Evolutionary conservation across 164 flowering plant genomes (phyloP), one percentile per base, ranked within the genome.

Genomic region (Annona cherimola): DNA sequence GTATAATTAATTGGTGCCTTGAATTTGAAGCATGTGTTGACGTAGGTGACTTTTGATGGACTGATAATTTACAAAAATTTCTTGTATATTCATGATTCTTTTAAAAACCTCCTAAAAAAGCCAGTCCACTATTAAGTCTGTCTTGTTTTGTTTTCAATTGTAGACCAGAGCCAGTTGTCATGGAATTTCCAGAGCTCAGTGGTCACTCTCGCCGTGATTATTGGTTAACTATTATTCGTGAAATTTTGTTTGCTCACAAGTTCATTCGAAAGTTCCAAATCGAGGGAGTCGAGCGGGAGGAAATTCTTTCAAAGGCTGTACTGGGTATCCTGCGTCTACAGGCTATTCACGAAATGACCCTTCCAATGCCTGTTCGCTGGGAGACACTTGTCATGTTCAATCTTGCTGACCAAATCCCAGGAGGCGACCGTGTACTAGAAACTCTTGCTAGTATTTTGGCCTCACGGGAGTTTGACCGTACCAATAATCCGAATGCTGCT

Each of bases 111-210:
- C 9, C 14, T 7, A 50, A 50, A 1, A 9, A 16, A 26, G 35
- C 35, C 35, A 26, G 35, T 26, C 14, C 14, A 50, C 57, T 16
- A 16, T 50, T 50, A 50, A 50, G 57, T 16, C 9, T 8, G 14
- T 50, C 57, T 50, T 62, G 65, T 14, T 78, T 63, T 57, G 61
- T 4, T 76, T 77, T 75, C 61, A 71, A 44, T 54, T 89, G 84
- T 73, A 94, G 98, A 79, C 73, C 92, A 69, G 98, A 94, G 73
- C 92, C 97, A 72, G 91, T 89, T 67, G 74, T 90, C 12, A 76
- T 95, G 72, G 99, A 93, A 79, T 90, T 95, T 75, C 99, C 99
- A 67, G 98, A 95, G 84, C 86, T 95, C 66, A 91, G 90, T 75
- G 97, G 98, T 12, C 93, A 95, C 76, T 69, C 82, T 45, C 94